Percentiles rank a stretch among this genome's conserved stretches.
These are phyloP conservation scores for Hypoxylon sp. DNA, from an alignment of 2,329 filamentous ascomycete species.

Conservation along the genomic window DNA sequence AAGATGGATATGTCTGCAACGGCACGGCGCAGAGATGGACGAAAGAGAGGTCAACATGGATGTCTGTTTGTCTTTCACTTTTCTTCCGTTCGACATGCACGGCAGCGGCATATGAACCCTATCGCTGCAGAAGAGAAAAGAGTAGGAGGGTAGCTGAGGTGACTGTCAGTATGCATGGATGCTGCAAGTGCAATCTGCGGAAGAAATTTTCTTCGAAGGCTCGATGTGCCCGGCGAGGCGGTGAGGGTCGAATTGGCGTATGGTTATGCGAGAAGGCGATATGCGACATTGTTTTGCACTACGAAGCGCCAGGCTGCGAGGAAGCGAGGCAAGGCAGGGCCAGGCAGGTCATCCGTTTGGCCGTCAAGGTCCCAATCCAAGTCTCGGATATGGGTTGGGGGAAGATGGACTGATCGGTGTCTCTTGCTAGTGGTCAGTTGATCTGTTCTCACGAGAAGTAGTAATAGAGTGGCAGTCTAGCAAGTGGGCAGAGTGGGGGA, in stretches of 20 bases:
- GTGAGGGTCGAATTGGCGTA: slow-evolving; percentile 43
- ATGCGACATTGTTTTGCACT: slow-evolving; percentile 37
- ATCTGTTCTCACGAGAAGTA: slow-evolving; percentile 13
- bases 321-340: slow-evolving; percentile 13
- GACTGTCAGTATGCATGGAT: slow-evolving; percentile 26
- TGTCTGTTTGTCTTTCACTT: slow-evolving; percentile 9
- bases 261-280: slow-evolving; percentile 28
- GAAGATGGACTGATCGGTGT: slow-evolving; percentile 37
- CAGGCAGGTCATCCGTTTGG: slow-evolving; percentile 42
- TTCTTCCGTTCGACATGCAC: neutral
- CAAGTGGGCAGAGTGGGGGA: slow-evolving; percentile 30
- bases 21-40: slow-evolving; percentile 19
- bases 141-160: slow-evolving; percentile 9
- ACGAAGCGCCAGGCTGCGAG: slow-evolving; percentile 36
- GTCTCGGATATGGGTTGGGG: slow-evolving; percentile 34
- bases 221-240: slow-evolving; percentile 33
- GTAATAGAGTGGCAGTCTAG: slow-evolving; percentile 3
- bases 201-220: slow-evolving; percentile 29
- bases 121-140: slow-evolving; percentile 18
- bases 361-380: slow-evolving; percentile 34
- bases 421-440: slow-evolving; percentile 39
- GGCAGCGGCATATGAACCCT: slow-evolving; percentile 22
- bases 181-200: slow-evolving; percentile 33
- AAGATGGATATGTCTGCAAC: slow-evolving; percentile 36
- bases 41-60: slow-evolving; percentile 17